phyloP scores from a whole-genome alignment of 495 filamentous ascomycete genomes.

The Podospora bellae-mahoneyi region DNA sequence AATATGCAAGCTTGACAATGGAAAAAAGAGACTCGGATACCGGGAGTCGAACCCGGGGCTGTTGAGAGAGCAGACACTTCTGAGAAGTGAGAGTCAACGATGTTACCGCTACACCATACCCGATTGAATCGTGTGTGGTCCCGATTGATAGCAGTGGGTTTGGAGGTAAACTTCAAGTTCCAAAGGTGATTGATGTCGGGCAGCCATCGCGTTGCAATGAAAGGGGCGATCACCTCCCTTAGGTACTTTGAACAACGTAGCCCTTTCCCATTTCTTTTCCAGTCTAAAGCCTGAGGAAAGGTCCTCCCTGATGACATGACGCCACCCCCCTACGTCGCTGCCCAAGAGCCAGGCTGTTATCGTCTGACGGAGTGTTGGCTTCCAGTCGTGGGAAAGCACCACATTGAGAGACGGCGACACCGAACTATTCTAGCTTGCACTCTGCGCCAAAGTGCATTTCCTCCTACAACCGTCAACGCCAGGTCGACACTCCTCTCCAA shows the following conservation, averaged over 20 bases:
- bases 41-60: slow-evolving; percentile 14
- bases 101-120: slow-evolving; percentile 19
- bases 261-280: too few relatives aligned
- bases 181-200: too few relatives aligned
- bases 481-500: neutral
- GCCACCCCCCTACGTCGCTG: too few relatives aligned
- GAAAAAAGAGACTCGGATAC: slow-evolving; percentile 15
- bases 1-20: neutral
- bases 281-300: too few relatives aligned
- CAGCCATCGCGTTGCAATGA: too few relatives aligned
- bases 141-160: slow-evolving; percentile 1
- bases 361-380: too few relatives aligned
- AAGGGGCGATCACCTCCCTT: too few relatives aligned
- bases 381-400: neutral
- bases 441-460: neutral
- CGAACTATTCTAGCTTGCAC: neutral
- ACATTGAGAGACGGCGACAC: neutral
- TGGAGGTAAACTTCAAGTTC: neutral
- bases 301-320: too few relatives aligned
- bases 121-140: slow-evolving; percentile 16
- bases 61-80: neutral
- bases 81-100: slow-evolving; percentile 18
- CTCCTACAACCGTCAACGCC: neutral
- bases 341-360: too few relatives aligned
- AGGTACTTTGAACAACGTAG: too few relatives aligned